A percentile compares a stretch with the other conserved stretches of the same genome.
Evolutionary conservation across 805 yeast genomes (phyloP).

Genomic region (Wickerhamiella parazyma): DNA sequence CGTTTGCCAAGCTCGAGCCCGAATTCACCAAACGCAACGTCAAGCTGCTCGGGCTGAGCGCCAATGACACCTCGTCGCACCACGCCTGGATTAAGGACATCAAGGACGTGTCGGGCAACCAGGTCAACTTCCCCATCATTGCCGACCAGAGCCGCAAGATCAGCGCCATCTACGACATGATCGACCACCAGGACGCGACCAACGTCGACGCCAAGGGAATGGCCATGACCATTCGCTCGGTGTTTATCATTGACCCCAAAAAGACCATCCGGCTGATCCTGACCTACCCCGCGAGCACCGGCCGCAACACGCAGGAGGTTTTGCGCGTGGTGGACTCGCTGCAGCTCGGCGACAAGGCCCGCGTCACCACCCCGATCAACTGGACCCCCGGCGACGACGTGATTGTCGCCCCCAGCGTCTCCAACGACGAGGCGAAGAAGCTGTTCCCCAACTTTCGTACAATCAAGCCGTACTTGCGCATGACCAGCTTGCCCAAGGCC

Average conservation of each 20-base stretch:
- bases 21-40: conserved; percentile 75
- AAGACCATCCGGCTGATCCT: conserved; percentile 76
- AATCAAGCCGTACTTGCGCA: conserved; percentile 82
- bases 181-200: conserved; percentile 68
- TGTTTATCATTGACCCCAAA: conserved; percentile 76
- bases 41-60: conserved; percentile 79
- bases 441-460: conserved; percentile 76
- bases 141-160: conserved; percentile 77
- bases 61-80: conserved; percentile 70
- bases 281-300: conserved; percentile 84
- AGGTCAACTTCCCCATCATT: conserved; percentile 73
- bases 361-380: conserved; percentile 82
- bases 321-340: conserved; percentile 79
- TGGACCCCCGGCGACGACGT: conserved; percentile 85
- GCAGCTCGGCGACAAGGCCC: conserved; percentile 70
- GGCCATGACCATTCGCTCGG: conserved; percentile 81
- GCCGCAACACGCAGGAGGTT: conserved; percentile 87
- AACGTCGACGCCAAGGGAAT: conserved; percentile 54
- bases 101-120: conserved; percentile 65
- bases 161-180: conserved; percentile 68
- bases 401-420: conserved; percentile 75
- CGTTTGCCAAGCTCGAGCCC: conserved; percentile 80
- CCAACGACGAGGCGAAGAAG: conserved; percentile 65
- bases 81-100: conserved; percentile 82
- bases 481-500: conserved; percentile 27